Base-by-base conservation (phyloP, 768 basidiomycete species). In the Gymnopilus junonius region DNA sequence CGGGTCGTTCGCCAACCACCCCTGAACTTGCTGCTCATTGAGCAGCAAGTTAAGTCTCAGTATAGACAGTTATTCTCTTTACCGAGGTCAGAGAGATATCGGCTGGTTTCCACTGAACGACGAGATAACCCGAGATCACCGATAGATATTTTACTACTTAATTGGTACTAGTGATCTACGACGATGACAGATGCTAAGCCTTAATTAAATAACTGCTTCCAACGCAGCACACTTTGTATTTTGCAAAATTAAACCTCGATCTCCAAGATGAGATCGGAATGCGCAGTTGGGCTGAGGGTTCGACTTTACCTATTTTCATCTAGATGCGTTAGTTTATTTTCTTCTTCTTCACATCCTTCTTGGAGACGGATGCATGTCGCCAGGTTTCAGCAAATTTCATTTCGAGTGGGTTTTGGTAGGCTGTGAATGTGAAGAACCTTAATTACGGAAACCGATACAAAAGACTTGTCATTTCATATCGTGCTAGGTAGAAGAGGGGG, bases 41-140 rank as follows among this genome's bases (percentile, higher is more conserved):
- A 32, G n/a, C n/a, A n/a, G n/a, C 48, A 51, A 29, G 48, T 51
- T 51, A 51, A 29, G 48, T 31, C 31, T 31, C 48, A 8, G 8
- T 51, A 27, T 31, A 51, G 29, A 5, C 17, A 51, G 7, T 32
- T 51, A 48, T 51, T n/a, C 10, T n/a, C 29, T 32, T 32, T 51
- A 51, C 48, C 48, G 48, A 32, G 48, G 48, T 51, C 48, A 51
- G n/a, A n/a, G n/a, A n/a, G n/a, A 42, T 51, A 29, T 29, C n/a
- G n/a, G n/a, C n/a, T n/a, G 48, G 48, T 51, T 51, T 51, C 29
- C 29, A 51, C 48, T 29, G 48, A 51, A 29, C 29, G 31, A 51
- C 48, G 48, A 27, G 29, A 15, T n/a, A n/a, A 15, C 27, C n/a
- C 48, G 48, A 32, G 23, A 51, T 51, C 48, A 51, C 48, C 48